Evolutionary conservation across 768 basidiomycete species (phyloP).

Genomic region (Nidula microcarpa): DNA sequence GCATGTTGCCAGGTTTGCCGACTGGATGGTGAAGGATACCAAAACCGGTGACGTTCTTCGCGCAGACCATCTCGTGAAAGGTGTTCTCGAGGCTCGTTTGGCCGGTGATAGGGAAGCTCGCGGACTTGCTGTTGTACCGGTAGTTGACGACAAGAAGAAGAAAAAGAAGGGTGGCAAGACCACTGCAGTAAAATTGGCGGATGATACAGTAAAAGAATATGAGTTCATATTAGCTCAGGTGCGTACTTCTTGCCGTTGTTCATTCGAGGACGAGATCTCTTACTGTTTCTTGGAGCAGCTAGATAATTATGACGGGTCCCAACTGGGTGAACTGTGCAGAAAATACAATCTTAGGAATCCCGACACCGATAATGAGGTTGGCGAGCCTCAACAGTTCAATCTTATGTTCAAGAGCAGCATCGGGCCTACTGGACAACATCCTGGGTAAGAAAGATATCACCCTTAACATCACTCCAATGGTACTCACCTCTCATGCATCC

Average conservation of each 20-base stretch:
- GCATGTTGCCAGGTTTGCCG: conserved; percentile 96
- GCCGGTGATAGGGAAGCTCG: conserved; percentile 90
- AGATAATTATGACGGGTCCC: conserved; percentile 89
- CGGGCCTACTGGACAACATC: conserved; percentile 95
- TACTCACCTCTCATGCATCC: too few relatives aligned
- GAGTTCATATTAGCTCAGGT: conserved; percentile 88
- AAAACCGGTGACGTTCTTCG: conserved; percentile 96
- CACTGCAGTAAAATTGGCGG: conserved; percentile 67
- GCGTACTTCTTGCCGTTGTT: not conserved
- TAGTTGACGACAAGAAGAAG: conserved; percentile 68
- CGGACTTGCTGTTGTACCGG: conserved; percentile 59
- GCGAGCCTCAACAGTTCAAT: conserved; percentile 94
- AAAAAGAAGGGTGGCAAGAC: conserved; percentile 74
- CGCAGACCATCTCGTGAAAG: conserved; percentile 94
- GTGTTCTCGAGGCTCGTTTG: conserved; percentile 84
- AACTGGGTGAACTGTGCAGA: conserved; percentile 83
- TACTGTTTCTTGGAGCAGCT: conserved; percentile 34
- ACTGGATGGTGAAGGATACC: conserved; percentile 98
- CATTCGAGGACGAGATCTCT: not conserved
- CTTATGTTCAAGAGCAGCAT: conserved; percentile 98
- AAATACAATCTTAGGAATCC: conserved; percentile 84
- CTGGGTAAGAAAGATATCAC: conserved; percentile 55
- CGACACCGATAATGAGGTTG: conserved; percentile 88
- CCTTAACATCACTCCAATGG: too few relatives aligned
- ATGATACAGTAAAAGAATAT: conserved; percentile 73